Evolutionary conservation across 345 rosid genomes (phyloP), one percentile per base, ranked within the genome.

Genomic region (Salix viminalis): DNA sequence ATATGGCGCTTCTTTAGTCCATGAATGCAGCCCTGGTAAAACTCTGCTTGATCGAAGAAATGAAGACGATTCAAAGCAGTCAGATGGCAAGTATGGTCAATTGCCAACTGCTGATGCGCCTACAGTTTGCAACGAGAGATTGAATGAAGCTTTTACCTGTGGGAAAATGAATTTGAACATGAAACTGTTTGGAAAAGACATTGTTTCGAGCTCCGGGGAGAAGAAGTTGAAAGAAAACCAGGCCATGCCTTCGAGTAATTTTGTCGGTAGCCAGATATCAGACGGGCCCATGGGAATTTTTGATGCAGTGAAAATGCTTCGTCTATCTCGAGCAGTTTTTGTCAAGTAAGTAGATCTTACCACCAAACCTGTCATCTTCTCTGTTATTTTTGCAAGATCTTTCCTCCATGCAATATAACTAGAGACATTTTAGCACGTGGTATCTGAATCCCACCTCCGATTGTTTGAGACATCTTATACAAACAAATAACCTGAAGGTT

Each of bases 321-420:
- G 85, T 9, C 78, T 96, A 75, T 90, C 98, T 54, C 88, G 98
- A 70, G 77, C 89, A 34, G 87, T 87, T 75, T 83, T 91, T 76
- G 84, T 89, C 78, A 91, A 89, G 99, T 95, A 87, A 90, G 91
- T 82, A 41, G 14, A 71, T 69, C 75, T 48, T 77, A 42, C 18
- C 65, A 50, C 16, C 39, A 48, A 18, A 46, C 12, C 52, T 54
- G 10, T 42, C 7, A 12, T 56, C 28, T 28, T 75, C 37, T 2
- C 23, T 16, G 8, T 48, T 23, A 9, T 11, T 56, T 16, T 24
- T 2, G 4, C 5, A 1, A 52, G 42, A 67, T 4, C 21, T 54
- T 23, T 37, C 34, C 13, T 34, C 2, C 39, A 19, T 30, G 19
- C 30, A 34, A 65, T 66, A 65, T 66, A 16, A 48, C 18, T 24